Evolutionary conservation across 176 grass and related monocot species (phyloP).

Genomic region (Musa acuminata): DNA sequence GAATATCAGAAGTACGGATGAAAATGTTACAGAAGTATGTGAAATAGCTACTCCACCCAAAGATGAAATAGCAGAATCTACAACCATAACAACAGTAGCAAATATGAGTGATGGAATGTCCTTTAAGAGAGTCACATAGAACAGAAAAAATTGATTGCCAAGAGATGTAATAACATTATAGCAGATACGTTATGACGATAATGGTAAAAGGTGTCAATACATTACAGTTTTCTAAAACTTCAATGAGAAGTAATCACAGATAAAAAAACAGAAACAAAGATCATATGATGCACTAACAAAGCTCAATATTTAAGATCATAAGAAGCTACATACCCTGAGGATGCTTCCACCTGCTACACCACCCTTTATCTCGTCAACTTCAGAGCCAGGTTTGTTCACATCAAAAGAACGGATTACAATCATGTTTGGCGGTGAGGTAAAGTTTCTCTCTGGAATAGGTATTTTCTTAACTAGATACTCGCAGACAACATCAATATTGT

Average conservation of each 20-base stretch:
- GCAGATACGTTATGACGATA: too few relatives aligned
- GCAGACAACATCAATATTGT: slow-evolving; percentile 88
- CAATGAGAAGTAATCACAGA: too few relatives aligned
- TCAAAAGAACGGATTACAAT: slow-evolving; percentile 94
- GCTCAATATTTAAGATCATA: background rate
- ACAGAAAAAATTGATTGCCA: too few relatives aligned
- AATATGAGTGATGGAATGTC: too few relatives aligned
- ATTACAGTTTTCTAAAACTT: background rate
- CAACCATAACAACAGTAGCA: too few relatives aligned
- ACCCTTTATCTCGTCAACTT: slow-evolving; percentile 86
- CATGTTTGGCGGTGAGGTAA: slow-evolving; percentile 81
- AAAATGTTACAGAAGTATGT: background rate
- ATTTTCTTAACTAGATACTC: slow-evolving; percentile 94
- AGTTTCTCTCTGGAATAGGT: slow-evolving; percentile 72
- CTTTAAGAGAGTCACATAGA: too few relatives aligned
- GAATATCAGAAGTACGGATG: background rate
- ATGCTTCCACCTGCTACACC: slow-evolving; percentile 91
- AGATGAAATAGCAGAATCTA: background rate
- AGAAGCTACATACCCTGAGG: slow-evolving; percentile 42
- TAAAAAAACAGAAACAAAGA: background rate
- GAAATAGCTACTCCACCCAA: background rate
- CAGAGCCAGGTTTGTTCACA: slow-evolving; percentile 90
- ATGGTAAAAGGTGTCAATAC: too few relatives aligned
- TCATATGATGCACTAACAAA: background rate
- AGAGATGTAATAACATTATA: too few relatives aligned